Percentiles rank a stretch among this genome's conserved stretches.
phyloP scores from a whole-genome alignment of 805 yeast species.

The Schwanniomyces polymorphus region DNA sequence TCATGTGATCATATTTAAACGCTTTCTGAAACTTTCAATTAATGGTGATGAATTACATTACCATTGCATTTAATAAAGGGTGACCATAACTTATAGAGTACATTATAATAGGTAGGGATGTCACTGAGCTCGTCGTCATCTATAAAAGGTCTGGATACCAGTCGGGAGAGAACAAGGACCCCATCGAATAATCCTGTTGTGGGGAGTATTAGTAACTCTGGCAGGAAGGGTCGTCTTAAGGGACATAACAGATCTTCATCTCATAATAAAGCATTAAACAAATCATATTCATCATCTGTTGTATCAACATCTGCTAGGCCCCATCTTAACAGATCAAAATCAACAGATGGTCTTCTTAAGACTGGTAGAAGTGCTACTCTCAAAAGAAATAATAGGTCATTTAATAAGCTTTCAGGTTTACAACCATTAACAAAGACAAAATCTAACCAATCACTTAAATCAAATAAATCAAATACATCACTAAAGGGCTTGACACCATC shows the following conservation, averaged over 20 bases:
- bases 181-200: neutral
- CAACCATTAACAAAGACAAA: slow-evolving; percentile 36
- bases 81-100: neutral
- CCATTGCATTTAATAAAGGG: neutral
- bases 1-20: neutral
- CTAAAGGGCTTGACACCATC: slow-evolving; percentile 25
- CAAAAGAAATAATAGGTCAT: slow-evolving; percentile 36
- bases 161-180: slow-evolving; percentile 1
- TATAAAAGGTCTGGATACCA: neutral
- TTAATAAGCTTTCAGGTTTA: slow-evolving; percentile 32
- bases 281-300: slow-evolving; percentile 5
- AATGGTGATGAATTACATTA: neutral
- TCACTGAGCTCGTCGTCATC: slow-evolving; percentile 2
- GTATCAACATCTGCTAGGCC: slow-evolving; percentile 19
- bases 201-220: neutral
- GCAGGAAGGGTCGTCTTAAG: slow-evolving; percentile 7
- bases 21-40: neutral
- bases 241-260: slow-evolving; percentile 26
- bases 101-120: neutral
- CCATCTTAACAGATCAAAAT: slow-evolving; percentile 35
- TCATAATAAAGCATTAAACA: slow-evolving; percentile 21
- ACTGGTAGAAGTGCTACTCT: slow-evolving; percentile 17
- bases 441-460: slow-evolving; percentile 28
- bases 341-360: slow-evolving; percentile 38
- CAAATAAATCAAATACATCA: slow-evolving; percentile 32